These are phyloP conservation scores for Penicillium occitanis DNA, from an alignment of 2,329 filamentous ascomycete species.

Conservation along the genomic window DNA sequence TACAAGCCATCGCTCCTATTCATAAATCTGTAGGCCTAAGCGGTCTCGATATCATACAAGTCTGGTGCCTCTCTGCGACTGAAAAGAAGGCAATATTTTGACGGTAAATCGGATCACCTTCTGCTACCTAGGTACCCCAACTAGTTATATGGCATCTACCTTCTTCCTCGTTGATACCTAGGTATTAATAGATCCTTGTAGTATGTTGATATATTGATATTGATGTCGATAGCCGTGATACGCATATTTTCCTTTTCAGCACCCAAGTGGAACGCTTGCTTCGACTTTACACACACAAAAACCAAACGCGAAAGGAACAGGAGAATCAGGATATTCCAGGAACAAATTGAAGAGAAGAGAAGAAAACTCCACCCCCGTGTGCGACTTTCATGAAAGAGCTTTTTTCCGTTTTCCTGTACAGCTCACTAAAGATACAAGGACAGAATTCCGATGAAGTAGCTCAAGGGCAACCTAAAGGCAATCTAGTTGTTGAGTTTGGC, in stretches of 20 bases:
- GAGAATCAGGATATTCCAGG: background rate
- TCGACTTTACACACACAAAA: background rate
- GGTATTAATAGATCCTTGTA: background rate
- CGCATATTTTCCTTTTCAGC: background rate
- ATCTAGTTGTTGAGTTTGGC: slow-evolving; percentile 17
- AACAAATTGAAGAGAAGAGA: background rate
- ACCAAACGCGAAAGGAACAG: background rate
- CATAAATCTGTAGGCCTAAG: too few relatives aligned
- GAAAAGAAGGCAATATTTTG: too few relatives aligned
- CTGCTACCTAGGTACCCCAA: background rate
- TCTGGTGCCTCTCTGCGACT: too few relatives aligned
- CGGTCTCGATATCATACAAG: too few relatives aligned
- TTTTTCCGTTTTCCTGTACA: background rate
- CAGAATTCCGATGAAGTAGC: background rate
- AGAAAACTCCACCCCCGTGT: background rate
- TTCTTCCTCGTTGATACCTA: background rate
- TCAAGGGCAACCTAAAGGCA: background rate
- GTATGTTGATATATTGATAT: background rate
- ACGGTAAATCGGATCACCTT: background rate
- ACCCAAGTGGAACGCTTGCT: slow-evolving; percentile 15
- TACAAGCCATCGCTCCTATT: too few relatives aligned
- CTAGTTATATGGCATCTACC: background rate
- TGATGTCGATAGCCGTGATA: background rate
- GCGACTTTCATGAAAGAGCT: background rate
- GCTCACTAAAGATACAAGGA: background rate